These are phyloP conservation scores for Rhynchosporium agropyri DNA, from an alignment of 2,329 filamentous ascomycete genomes.

Conservation along the genomic window DNA sequence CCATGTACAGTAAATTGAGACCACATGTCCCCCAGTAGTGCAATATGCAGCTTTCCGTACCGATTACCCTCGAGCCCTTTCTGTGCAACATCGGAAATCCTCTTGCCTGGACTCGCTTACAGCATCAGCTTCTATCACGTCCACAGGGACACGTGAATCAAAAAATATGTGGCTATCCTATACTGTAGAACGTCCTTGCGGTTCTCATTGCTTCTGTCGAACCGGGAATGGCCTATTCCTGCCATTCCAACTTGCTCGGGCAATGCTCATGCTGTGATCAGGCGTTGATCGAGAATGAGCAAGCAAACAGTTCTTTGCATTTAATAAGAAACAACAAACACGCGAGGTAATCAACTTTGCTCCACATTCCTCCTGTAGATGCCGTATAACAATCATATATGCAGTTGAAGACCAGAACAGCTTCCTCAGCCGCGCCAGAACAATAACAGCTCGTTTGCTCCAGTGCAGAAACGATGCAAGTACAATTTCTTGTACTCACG, in stretches of 20 bases:
- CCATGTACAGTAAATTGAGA: conserved; percentile 2
- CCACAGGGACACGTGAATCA: conserved; percentile 14
- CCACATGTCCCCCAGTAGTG: not conserved
- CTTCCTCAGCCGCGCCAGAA: not conserved
- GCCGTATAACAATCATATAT: conserved; percentile 10
- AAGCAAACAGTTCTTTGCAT: not conserved
- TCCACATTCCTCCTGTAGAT: conserved; percentile 14
- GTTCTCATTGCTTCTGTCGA: conserved; percentile 7
- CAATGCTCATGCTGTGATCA: conserved; percentile 2
- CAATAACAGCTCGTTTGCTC: not conserved
- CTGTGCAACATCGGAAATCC: not conserved
- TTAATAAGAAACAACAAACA: not conserved
- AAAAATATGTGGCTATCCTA: not conserved
- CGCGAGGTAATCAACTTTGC: conserved; percentile 6
- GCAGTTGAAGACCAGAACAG: conserved; percentile 3
- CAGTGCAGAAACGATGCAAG: not conserved
- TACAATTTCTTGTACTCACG: conserved; percentile 11
- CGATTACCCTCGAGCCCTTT: conserved; percentile 8
- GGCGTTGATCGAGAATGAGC: not conserved
- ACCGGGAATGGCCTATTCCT: not conserved
- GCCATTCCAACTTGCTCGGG: not conserved
- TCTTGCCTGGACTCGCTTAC: conserved; percentile 4
- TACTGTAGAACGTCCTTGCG: conserved; percentile 9
- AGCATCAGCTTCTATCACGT: not conserved
- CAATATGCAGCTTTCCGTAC: conserved; percentile 14